Conservation (phyloP, 225 moss, liverwort and hornwort species). For the Pseudoscleropodium purum region DNA sequence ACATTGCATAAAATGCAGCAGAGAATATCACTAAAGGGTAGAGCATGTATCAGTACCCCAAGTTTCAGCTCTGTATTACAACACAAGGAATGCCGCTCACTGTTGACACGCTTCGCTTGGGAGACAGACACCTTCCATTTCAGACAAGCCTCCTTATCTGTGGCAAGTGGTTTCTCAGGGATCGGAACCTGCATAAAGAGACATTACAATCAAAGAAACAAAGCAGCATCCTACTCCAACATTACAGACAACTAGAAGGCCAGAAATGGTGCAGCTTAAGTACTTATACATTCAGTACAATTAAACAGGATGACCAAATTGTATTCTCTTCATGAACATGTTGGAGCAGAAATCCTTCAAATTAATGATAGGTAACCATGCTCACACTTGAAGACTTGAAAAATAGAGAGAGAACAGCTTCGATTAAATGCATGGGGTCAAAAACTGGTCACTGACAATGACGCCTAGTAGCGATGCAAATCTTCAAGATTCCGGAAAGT, state of each 20-base stretch:
- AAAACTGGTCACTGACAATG: too few species aligned
- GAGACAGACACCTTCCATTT: constrained; percentile 39
- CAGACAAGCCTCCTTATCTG: constrained; percentile 22
- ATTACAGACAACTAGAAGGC: not conserved
- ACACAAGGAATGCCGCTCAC: constrained; percentile 70
- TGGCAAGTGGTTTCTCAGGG: constrained; percentile 44
- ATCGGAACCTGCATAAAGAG: constrained; percentile 45
- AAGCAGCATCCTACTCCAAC: not conserved
- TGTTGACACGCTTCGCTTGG: constrained; percentile 55
- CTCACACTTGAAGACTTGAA: not conserved
- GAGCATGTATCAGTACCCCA: constrained; percentile 24
- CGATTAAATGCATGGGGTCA: too few species aligned
- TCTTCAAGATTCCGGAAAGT: too few species aligned
- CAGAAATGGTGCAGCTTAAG: not conserved
- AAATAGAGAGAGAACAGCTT: not conserved
- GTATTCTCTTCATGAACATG: not conserved
- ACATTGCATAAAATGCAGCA: not conserved
- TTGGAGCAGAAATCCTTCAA: not conserved
- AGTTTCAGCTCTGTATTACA: constrained; percentile 83
- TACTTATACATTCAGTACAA: not conserved
- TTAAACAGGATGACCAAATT: not conserved
- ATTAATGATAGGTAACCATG: not conserved
- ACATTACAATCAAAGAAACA: not conserved
- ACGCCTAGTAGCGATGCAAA: too few species aligned
- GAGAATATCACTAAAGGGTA: not conserved